Conservation (phyloP, 1,139 yeast genomes). For the Yamadazyma diddensiae region DNA sequence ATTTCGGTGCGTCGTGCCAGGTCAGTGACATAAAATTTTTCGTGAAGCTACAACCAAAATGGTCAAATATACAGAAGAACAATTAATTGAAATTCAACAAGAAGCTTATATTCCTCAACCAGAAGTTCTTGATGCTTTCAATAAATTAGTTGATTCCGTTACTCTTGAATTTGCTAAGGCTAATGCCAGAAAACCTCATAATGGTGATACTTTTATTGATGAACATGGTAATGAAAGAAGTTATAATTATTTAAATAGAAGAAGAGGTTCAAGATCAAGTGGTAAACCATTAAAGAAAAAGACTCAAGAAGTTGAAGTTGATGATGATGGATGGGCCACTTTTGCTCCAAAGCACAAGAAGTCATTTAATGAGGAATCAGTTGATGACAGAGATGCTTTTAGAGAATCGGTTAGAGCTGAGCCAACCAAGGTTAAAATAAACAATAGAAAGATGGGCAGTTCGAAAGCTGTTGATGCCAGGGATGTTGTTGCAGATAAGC, state of each 20-base stretch:
- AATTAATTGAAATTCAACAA: constrained; percentile 55
- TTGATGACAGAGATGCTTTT: constrained; percentile 46
- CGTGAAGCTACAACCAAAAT: constrained; percentile 4
- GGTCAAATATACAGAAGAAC: constrained; percentile 67
- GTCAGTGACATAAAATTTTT: too few species aligned
- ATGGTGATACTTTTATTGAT: constrained; percentile 50
- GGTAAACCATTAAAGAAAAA: constrained; percentile 55
- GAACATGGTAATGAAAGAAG: constrained; percentile 48
- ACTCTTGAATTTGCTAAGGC: constrained; percentile 25
- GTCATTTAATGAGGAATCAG: constrained; percentile 45
- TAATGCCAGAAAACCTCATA: constrained; percentile 33
- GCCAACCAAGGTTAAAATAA: constrained; percentile 57
- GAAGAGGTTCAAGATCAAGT: constrained; percentile 55
- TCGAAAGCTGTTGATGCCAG: constrained; percentile 72
- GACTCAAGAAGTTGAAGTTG: constrained; percentile 53
- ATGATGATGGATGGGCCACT: constrained; percentile 83
- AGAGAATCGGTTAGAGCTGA: constrained; percentile 44
- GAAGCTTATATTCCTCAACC: constrained; percentile 60
- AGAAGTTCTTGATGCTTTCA: constrained; percentile 62
- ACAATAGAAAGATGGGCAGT: constrained; percentile 70
- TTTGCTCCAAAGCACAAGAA: constrained; percentile 47
- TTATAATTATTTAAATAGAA: constrained; percentile 50
- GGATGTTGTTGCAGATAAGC: constrained; percentile 67
- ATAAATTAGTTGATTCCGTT: constrained; percentile 63
- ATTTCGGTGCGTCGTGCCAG: too few species aligned